Conservation (phyloP, 306 rosid genomes). For the Chamaecrista fasciculata region DNA sequence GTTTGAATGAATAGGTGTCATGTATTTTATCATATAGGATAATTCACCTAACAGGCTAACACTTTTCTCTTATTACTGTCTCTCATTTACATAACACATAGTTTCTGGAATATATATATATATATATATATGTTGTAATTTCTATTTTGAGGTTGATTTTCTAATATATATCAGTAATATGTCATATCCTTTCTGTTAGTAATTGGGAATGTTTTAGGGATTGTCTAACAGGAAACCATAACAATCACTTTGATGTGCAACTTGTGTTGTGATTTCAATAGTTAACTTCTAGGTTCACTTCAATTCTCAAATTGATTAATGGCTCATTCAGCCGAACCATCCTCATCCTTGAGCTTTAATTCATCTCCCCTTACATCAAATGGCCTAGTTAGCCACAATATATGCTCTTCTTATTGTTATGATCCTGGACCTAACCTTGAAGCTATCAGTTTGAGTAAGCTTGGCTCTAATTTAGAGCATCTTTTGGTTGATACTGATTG, state of each 20-base stretch:
- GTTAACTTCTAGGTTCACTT: constrained; percentile 11
- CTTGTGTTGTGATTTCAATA: constrained; percentile 9
- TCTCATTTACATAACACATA: background rate
- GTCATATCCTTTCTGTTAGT: constrained; percentile 2
- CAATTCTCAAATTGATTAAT: constrained; percentile 31
- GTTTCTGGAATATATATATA: background rate
- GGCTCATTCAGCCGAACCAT: constrained; percentile 75
- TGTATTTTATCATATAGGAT: constrained; percentile 13
- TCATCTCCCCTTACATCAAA: constrained; percentile 70
- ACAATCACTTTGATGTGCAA: background rate
- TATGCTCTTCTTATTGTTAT: constrained; percentile 34
- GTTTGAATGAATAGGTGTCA: constrained; percentile 14
- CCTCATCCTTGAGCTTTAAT: constrained; percentile 83
- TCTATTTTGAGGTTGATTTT: constrained; percentile 18
- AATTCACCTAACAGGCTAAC: constrained; percentile 13
- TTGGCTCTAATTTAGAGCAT: constrained; percentile 76
- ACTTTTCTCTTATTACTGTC: constrained; percentile 14
- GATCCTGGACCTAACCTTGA: constrained; percentile 69
- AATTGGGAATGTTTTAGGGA: background rate
- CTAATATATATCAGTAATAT: background rate
- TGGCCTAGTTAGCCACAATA: constrained; percentile 57
- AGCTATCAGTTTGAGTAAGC: constrained; percentile 64
- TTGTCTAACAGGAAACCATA: background rate
- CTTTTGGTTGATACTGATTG: constrained; percentile 59
- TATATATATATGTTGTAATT: background rate